Base-by-base conservation (phyloP, 2,329 filamentous ascomycete species). In the Botryosphaeria dothidea region DNA sequence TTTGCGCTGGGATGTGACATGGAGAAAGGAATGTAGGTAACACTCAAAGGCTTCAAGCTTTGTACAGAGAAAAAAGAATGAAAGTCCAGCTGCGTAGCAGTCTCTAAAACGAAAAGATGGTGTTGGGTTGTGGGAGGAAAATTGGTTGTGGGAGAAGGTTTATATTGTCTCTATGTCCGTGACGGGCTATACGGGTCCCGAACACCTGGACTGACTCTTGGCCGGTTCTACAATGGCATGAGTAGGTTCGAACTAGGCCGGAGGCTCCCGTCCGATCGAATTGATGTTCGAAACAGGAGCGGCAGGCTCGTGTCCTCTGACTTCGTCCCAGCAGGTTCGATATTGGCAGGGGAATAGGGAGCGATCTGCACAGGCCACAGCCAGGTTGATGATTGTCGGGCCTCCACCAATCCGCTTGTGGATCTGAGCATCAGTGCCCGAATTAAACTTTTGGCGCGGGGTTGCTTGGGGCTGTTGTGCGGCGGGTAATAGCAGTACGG, bases 401-500 rank as follows among this genome's bases (percentile, higher is more conserved):
- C 36, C 31, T 58, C 54, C 36, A 58, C 54, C 54, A 58, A 58
- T 58, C 25, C 29, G 41, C 23, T 21, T 11, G 25, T 34, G 23
- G 25, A 45, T n/a, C 4, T 29, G 36, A 45, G 36, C 36, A 34
- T 17, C 38, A 8, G 4, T 13, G 38, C 38, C 11, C 25, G 36
- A n/a, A 60, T 34, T 48, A 34, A 48, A 60, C 56, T 60, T 60
- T 41, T 60, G 11, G n/a, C 41, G 56, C 27, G 56, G 56, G 56
- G 56, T 31, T 21, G 19, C 36, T n/a, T 19, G 4, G 38, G 54
- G 15, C 11, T 7, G 9, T 58, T 60, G 23, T 60, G 56, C 56
- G 56, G 56, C 56, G 56, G 56, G 29, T 60, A 60, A 60, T 60
- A 48, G 29, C 27, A 60, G 25, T 46, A 34, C 56, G 56, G 56